Conservation (phyloP, 352 stramenopile genomes). For the Pythium guiyangense region DNA sequence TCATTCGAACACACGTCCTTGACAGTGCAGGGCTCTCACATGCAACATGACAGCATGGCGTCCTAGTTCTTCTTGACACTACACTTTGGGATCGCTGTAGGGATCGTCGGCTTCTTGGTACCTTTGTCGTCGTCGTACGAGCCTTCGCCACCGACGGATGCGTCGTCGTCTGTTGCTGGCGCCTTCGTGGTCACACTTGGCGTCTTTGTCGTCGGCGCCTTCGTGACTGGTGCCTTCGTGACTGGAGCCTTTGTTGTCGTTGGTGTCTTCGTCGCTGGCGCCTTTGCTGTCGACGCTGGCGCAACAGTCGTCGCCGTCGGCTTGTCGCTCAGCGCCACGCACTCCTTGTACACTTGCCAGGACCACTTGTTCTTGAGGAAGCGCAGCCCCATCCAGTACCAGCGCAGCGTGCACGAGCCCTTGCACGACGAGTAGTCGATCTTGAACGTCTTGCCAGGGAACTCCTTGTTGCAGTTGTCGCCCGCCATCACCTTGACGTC, state of each 20-base stretch:
- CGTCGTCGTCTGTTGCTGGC: background rate
- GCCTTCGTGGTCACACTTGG: background rate
- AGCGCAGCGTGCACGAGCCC: slow-evolving; percentile 28
- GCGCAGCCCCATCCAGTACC: slow-evolving; percentile 37
- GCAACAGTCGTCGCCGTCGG: slow-evolving; percentile 1
- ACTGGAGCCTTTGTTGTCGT: background rate
- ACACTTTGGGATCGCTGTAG: slow-evolving; percentile 9
- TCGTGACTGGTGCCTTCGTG: background rate
- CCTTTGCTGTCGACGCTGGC: background rate
- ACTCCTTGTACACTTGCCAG: slow-evolving; percentile 59
- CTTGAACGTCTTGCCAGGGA: slow-evolving; percentile 28
- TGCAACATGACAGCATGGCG: background rate
- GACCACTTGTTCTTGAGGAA: slow-evolving; percentile 45
- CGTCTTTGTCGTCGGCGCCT: background rate
- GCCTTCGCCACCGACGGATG: slow-evolving; percentile 4
- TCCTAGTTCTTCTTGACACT: slow-evolving; percentile 12
- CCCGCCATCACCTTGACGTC: slow-evolving; percentile 22
- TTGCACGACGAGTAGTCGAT: slow-evolving; percentile 36
- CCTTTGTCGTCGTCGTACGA: slow-evolving; percentile 1
- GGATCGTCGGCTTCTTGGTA: too few species aligned
- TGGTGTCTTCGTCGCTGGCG: background rate
- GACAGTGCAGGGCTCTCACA: background rate
- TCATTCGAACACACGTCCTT: background rate
- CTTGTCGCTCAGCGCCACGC: slow-evolving; percentile 16
- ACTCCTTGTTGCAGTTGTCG: slow-evolving; percentile 29